Evolutionary conservation across 2,329 filamentous ascomycete genomes (phyloP), one percentile per base, ranked within the genome.

Genomic region (Botrytis fabae): DNA sequence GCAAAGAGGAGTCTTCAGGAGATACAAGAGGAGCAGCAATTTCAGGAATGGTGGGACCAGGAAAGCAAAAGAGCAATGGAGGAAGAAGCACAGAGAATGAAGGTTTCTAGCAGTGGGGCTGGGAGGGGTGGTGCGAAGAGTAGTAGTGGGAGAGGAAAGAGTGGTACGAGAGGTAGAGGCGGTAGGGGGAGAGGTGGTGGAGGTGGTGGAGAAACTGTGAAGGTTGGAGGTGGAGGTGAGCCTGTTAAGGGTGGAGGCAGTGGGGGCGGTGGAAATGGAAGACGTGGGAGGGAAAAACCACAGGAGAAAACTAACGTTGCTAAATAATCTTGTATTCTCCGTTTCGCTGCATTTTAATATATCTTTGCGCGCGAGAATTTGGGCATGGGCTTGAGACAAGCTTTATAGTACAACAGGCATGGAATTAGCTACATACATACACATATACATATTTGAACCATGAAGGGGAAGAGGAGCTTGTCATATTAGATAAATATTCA

Each of bases 21-120:
- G 75, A 99, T 99, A 74, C 96, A 99, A 81, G 90, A 96, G 76
- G 96, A 99, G 82, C 96, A 99, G 80, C 94, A 94, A 69, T 99
- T 99, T 81, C 93, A 98, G 80, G 91, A 97, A 81, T 97, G 95
- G 94, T 97, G 94, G 94, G 93, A 97, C 77, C 90, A 92, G 75
- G 95, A 97, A 82, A 94, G 91, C 78, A 87, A 87, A 74, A 86
- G 92, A 42, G 88, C 92, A 54, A 91, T 91, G 76, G 78, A 80
- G 72, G 78, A 79, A 64, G 80, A 80, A 70, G 78, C 77, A 54
- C 73, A 74, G 3, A 76, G 74, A 60, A 62, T 75, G 4, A 75
- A 72, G 64, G 46, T 71, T 44, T 70, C 74, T 68, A 69, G 48
- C 38, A 48, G 42, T 64, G 68, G 35, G 42, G 62, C 78, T n/a